A percentile compares a stretch with the other conserved stretches of the same genome.
These are phyloP conservation scores for Pythium pyrilobum DNA, from an alignment of 352 stramenopile genomes.

Conservation along the genomic window DNA sequence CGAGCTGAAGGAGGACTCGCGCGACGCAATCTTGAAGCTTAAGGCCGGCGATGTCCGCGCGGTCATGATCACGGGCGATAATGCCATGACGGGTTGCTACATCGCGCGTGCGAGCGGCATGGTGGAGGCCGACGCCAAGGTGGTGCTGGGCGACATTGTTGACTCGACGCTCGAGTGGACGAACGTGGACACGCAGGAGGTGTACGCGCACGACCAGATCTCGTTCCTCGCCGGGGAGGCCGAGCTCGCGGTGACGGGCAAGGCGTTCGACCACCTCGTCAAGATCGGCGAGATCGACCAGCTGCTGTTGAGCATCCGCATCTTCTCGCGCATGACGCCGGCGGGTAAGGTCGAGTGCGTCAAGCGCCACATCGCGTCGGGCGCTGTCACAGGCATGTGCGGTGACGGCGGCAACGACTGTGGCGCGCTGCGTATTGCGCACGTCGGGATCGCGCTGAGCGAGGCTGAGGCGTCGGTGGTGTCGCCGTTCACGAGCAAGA, in stretches of 20 bases:
- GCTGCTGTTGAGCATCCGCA: conserved; percentile 61
- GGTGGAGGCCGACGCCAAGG: conserved; percentile 32
- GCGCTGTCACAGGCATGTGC: conserved; percentile 76
- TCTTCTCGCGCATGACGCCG: conserved; percentile 80
- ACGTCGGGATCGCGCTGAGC: conserved; percentile 88
- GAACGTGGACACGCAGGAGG: conserved; percentile 50
- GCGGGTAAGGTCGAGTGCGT: conserved; percentile 68
- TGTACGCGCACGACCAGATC: conserved; percentile 23
- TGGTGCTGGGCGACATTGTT: conserved; percentile 65
- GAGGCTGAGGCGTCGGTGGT: conserved; percentile 83
- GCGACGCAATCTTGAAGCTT: conserved; percentile 70
- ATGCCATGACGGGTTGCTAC: conserved; percentile 74
- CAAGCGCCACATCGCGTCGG: conserved; percentile 37
- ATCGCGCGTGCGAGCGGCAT: conserved; percentile 68
- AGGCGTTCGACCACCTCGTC: conserved; percentile 64
- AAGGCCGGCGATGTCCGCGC: conserved; percentile 65
- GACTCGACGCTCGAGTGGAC: conserved; percentile 50
- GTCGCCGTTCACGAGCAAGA: conserved; percentile 80
- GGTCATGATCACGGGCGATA: conserved; percentile 90
- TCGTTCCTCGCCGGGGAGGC: conserved; percentile 7
- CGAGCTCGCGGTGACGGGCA: conserved; percentile 70
- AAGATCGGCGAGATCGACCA: conserved; percentile 55
- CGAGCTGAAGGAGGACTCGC: conserved; percentile 80
- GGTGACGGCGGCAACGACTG: conserved; percentile 90
- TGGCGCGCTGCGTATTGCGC: conserved; percentile 85